These are phyloP conservation scores for Papiliotrema fonsecae DNA, from an alignment of 1,284 basidiomycete genomes.

Conservation along the genomic window DNA sequence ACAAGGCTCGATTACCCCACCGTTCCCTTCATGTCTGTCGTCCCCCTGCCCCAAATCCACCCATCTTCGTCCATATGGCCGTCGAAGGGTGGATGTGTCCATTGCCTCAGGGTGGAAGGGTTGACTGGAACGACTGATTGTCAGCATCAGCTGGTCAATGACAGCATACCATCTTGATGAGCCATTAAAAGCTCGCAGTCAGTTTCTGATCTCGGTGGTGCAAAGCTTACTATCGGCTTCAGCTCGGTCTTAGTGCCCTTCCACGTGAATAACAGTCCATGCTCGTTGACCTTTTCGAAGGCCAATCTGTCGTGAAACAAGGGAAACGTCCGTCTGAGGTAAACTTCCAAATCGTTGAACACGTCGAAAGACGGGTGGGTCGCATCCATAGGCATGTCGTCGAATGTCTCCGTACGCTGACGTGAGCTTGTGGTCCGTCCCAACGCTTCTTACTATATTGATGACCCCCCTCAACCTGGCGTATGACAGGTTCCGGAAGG, in stretches of 20 bases:
- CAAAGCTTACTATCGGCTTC: conserved; percentile 55
- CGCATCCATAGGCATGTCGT: conserved; percentile 17
- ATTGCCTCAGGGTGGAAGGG: conserved; percentile 48
- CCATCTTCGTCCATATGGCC: conserved; percentile 17
- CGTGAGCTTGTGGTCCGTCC: neutral
- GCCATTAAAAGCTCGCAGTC: neutral
- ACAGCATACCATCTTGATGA: neutral
- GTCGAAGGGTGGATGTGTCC: conserved; percentile 24
- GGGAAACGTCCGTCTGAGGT: conserved; percentile 33
- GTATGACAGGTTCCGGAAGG: conserved; percentile 7
- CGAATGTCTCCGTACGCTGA: neutral
- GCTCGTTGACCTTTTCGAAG: conserved; percentile 58
- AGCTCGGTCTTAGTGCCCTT: conserved; percentile 53
- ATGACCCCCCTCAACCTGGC: conserved; percentile 9
- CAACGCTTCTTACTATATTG: conserved; percentile 6
- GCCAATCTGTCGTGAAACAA: conserved; percentile 10
- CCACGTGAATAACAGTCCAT: conserved; percentile 61
- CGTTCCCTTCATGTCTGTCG: conserved; percentile 26
- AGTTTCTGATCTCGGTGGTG: neutral
- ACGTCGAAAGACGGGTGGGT: conserved; percentile 10
- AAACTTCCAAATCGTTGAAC: conserved; percentile 12
- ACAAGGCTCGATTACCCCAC: neutral
- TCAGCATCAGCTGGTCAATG: neutral
- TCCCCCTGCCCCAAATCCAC: conserved; percentile 30
- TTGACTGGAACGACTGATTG: neutral